Evolutionary conservation across 2,329 filamentous ascomycete species (phyloP).

Genomic region (Cladosporium sp.): DNA sequence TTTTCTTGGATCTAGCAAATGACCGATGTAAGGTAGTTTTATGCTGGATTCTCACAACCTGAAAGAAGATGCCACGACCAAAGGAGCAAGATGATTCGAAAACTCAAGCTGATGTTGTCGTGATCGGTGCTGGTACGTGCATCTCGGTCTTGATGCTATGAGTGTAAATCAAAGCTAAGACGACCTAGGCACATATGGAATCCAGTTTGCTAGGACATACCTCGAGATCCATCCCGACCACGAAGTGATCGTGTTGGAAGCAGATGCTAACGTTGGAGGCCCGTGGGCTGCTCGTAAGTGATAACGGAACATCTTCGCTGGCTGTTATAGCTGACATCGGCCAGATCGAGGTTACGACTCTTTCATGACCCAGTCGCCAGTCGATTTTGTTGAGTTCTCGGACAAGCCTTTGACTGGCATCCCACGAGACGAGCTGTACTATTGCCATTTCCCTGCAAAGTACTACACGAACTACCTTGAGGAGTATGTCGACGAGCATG

Average conservation of each 20-base stretch:
- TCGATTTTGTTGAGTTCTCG: conserved; percentile 24
- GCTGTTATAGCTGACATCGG: not conserved
- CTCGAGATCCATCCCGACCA: conserved; percentile 20
- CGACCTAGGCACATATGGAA: conserved; percentile 11
- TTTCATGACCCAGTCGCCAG: conserved; percentile 27
- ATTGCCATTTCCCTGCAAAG: conserved; percentile 23
- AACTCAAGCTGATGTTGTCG: too few relatives aligned
- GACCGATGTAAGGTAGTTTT: too few relatives aligned
- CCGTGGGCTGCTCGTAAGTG: conserved; percentile 8
- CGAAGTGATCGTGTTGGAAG: conserved; percentile 21
- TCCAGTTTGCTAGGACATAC: conserved; percentile 21
- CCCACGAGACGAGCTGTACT: conserved; percentile 16
- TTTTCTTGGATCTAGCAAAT: too few relatives aligned
- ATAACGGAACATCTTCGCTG: too few relatives aligned
- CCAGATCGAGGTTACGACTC: conserved; percentile 22
- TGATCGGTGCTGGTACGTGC: too few relatives aligned
- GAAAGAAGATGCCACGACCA: too few relatives aligned
- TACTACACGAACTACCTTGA: conserved; percentile 26
- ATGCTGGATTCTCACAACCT: too few relatives aligned
- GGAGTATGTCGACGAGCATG: conserved; percentile 24
- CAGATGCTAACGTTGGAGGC: conserved; percentile 15
- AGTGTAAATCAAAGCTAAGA: too few relatives aligned
- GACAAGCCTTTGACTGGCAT: conserved; percentile 19
- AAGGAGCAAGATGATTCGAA: too few relatives aligned
- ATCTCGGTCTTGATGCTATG: too few relatives aligned